These are phyloP conservation scores for Babesia bovis DNA, from an alignment of 169 alveolate species.

Conservation along the genomic window DNA sequence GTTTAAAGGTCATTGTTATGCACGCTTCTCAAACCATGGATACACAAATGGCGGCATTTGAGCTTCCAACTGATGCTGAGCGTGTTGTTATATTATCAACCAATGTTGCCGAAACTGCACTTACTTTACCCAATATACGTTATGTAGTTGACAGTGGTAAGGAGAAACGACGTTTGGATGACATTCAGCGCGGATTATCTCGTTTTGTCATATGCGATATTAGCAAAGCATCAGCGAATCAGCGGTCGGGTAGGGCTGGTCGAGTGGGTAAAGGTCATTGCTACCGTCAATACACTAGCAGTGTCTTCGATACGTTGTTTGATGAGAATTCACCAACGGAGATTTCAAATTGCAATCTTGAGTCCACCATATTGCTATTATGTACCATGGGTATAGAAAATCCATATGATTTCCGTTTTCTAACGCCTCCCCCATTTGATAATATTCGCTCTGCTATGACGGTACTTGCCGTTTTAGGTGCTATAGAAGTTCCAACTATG, in stretches of 20 bases:
- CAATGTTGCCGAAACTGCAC: constrained; percentile 99
- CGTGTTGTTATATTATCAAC: constrained; percentile 96
- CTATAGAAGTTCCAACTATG: constrained; percentile 21
- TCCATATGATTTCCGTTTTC: constrained; percentile 51
- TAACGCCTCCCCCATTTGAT: constrained; percentile 50
- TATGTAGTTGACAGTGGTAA: constrained; percentile 97
- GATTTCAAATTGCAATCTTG: constrained; percentile 49
- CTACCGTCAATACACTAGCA: constrained; percentile 92
- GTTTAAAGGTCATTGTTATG: constrained; percentile 76
- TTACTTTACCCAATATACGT: constrained; percentile 97
- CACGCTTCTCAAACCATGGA: constrained; percentile 87
- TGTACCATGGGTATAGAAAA: constrained; percentile 40
- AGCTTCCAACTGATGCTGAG: constrained; percentile 86
- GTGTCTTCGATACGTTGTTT: constrained; percentile 75
- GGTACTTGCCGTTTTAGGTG: constrained; percentile 36
- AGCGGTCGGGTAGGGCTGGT: constrained; percentile 99
- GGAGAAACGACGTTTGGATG: constrained; percentile 89
- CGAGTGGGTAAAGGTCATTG: constrained; percentile 98
- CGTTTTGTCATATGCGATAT: constrained; percentile 87
- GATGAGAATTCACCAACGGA: constrained; percentile 49
- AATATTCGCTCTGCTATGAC: constrained; percentile 36
- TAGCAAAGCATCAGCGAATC: constrained; percentile 90
- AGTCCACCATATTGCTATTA: constrained; percentile 15
- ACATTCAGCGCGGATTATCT: constrained; percentile 84
- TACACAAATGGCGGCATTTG: constrained; percentile 75